These are phyloP conservation scores for Nadsonia commutata DNA, from an alignment of 1,139 yeast species.

Conservation along the genomic window DNA sequence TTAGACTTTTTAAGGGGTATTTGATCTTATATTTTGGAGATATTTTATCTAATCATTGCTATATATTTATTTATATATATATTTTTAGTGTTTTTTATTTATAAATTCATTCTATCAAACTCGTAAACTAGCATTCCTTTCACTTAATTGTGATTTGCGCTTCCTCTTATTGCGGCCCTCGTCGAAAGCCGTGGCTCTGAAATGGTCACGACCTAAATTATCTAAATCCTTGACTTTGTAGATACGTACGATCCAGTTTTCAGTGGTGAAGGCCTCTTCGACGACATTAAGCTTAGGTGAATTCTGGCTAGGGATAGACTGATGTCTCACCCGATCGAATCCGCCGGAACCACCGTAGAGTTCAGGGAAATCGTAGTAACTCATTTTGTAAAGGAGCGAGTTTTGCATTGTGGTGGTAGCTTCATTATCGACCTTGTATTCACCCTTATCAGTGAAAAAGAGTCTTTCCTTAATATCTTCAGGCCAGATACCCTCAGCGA, in stretches of 20 bases:
- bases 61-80: too few relatives aligned
- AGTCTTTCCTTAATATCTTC: slow-evolving; percentile 81
- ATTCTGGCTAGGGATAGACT: slow-evolving; percentile 40
- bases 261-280: slow-evolving; percentile 91
- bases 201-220: slow-evolving; percentile 60
- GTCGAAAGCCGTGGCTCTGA: slow-evolving; percentile 14
- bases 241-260: slow-evolving; percentile 93
- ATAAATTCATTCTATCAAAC: too few relatives aligned
- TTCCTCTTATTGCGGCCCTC: slow-evolving; percentile 19
- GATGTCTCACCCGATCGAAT: slow-evolving; percentile 78
- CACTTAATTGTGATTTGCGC: slow-evolving; percentile 9
- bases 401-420: slow-evolving; percentile 80
- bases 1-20: too few relatives aligned
- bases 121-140: slow-evolving; percentile 5
- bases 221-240: slow-evolving; percentile 88
- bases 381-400: slow-evolving; percentile 89
- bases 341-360: slow-evolving; percentile 55
- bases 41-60: too few relatives aligned
- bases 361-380: slow-evolving; percentile 75
- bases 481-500: slow-evolving; percentile 99
- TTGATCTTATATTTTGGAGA: too few relatives aligned
- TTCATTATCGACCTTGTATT: slow-evolving; percentile 67
- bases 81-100: too few relatives aligned
- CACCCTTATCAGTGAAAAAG: slow-evolving; percentile 74
- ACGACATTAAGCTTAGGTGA: slow-evolving; percentile 56